These are phyloP conservation scores for Plicaturopsis crispa DNA, from an alignment of 768 basidiomycete species.

Conservation along the genomic window DNA sequence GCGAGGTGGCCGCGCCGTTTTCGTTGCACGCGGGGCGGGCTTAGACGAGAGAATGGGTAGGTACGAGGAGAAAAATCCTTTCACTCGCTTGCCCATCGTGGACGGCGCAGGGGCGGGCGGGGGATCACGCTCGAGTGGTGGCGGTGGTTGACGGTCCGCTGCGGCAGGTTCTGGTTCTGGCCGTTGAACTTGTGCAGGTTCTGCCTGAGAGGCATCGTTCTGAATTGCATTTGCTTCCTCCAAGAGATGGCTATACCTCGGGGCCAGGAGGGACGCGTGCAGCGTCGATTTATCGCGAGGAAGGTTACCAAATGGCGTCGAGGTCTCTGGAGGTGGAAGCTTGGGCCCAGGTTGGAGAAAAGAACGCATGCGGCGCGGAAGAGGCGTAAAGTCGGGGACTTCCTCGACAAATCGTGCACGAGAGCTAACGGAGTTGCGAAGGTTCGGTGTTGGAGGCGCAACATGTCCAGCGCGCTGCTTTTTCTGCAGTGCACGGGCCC, in stretches of 20 bases:
- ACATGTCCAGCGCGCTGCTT: constrained; percentile 52
- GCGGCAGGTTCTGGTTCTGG: neutral
- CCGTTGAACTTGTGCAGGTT: neutral
- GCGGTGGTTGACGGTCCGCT: neutral
- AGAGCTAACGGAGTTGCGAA: constrained; percentile 8
- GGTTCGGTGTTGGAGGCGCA: constrained; percentile 39
- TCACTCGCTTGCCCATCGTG: constrained; percentile 43
- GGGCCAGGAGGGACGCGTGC: constrained; percentile 39
- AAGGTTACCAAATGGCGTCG: constrained; percentile 26
- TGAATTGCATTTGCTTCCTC: constrained; percentile 45
- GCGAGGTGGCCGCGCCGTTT: constrained; percentile 13
- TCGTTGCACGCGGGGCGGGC: constrained; percentile 14
- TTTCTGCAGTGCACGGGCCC: constrained; percentile 47
- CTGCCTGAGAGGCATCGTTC: no score
- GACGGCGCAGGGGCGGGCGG: constrained; percentile 13
- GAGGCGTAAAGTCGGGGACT: constrained; percentile 49
- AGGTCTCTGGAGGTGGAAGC: constrained; percentile 12
- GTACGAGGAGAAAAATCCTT: constrained; percentile 55
- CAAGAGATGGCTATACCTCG: constrained; percentile 49
- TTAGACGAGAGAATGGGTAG: constrained; percentile 42
- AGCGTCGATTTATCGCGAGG: constrained; percentile 19
- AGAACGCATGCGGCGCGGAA: constrained; percentile 20
- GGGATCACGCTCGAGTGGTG: constrained; percentile 1
- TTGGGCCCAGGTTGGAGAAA: constrained; percentile 9
- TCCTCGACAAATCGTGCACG: constrained; percentile 16